Evolutionary conservation across 352 stramenopile genomes (phyloP).

Genomic region (Phytophthora pistaciae): DNA sequence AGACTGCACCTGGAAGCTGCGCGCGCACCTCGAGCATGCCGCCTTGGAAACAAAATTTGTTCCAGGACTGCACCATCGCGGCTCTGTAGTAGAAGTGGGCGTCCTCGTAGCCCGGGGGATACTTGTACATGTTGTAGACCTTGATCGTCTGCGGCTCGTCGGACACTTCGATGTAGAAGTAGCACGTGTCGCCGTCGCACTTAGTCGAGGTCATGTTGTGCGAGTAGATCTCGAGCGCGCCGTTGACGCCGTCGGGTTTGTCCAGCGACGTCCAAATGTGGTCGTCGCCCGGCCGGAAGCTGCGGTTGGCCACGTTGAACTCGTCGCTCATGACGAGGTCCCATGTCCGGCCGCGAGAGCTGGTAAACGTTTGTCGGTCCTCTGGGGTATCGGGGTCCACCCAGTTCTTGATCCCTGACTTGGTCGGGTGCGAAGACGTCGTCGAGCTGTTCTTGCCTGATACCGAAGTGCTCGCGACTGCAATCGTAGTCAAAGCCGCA

Average conservation of each 20-base stretch:
- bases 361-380: conserved; percentile 43
- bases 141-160: conserved; percentile 54
- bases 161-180: conserved; percentile 64
- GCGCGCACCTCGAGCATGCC: conserved; percentile 92
- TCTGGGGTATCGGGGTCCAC: conserved; percentile 61
- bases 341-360: conserved; percentile 72
- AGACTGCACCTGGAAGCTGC: conserved; percentile 88
- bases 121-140: conserved; percentile 68
- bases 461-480: conserved; percentile 4
- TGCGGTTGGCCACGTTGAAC: conserved; percentile 90
- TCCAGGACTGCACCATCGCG: conserved; percentile 92
- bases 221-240: conserved; percentile 94
- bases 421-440: conserved; percentile 43
- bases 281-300: conserved; percentile 92
- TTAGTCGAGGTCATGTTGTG: conserved; percentile 81
- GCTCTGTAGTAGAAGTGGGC: conserved; percentile 58
- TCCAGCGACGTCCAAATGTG: conserved; percentile 94
- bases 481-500: conserved; percentile 1
- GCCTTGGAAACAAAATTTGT: conserved; percentile 94
- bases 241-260: conserved; percentile 95
- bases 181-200: conserved; percentile 64
- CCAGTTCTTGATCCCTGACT: conserved; percentile 62
- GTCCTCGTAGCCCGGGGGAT: conserved; percentile 55
- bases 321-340: conserved; percentile 94
- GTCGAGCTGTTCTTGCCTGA: conserved; percentile 24